Evolutionary conservation across 108 stramenopile species (phyloP).

Genomic region (Cyclotella baltica): DNA sequence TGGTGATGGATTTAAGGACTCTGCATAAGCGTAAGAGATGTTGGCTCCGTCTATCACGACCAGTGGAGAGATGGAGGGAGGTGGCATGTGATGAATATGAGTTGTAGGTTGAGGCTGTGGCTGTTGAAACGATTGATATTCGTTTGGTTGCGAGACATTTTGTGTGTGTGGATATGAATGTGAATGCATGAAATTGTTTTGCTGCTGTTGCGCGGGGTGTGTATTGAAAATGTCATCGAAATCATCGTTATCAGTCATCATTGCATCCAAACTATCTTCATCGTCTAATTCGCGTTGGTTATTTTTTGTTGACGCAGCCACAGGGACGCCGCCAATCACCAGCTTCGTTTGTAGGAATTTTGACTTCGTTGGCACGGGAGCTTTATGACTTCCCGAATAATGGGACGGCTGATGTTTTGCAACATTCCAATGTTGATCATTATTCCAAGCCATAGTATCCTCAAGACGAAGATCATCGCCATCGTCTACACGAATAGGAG

Average conservation of each 20-base stretch:
- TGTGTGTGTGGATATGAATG: not conserved
- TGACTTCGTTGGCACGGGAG: not conserved
- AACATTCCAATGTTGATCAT: not conserved
- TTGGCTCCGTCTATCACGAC: slow-evolving; percentile 90
- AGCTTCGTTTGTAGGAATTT: slow-evolving; percentile 38
- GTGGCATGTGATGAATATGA: slow-evolving; percentile 31
- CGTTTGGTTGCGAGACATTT: not conserved
- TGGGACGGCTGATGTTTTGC: not conserved
- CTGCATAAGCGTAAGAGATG: slow-evolving; percentile 81
- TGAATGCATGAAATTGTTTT: not conserved
- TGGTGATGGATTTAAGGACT: slow-evolving; percentile 53
- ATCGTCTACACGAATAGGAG: slow-evolving; percentile 43
- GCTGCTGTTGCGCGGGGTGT: slow-evolving; percentile 4
- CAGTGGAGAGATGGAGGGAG: slow-evolving; percentile 61
- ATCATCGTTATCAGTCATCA: slow-evolving; percentile 24
- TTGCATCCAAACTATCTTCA: slow-evolving; percentile 21
- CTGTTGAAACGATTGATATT: not conserved
- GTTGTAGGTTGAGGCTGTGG: not conserved
- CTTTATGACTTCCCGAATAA: not conserved
- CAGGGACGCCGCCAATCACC: slow-evolving; percentile 22
- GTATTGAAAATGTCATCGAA: slow-evolving; percentile 11
- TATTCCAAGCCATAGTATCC: not conserved
- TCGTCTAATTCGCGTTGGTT: not conserved
- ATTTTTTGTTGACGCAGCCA: not conserved
- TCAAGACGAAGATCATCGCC: not conserved